Conservation (phyloP, 257 asterid genomes). For the Schizonepeta tenuifolia region DNA sequence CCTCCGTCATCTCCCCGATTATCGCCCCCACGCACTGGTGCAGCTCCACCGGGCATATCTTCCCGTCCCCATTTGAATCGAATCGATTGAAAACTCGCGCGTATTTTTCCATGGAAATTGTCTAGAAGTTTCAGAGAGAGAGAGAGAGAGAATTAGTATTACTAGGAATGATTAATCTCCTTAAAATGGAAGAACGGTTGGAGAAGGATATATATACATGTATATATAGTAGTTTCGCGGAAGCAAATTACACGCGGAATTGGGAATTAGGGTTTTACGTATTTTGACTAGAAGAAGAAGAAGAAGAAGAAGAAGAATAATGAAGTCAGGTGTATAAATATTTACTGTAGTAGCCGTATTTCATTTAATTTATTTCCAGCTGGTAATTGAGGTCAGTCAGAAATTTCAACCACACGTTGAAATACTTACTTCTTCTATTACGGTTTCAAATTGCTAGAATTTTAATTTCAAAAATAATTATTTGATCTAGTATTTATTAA, state of each 20-base stretch:
- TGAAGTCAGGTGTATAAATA: neutral
- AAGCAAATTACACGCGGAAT: constrained; percentile 5
- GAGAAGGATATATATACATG: neutral
- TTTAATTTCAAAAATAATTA: no score
- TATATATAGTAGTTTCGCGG: neutral
- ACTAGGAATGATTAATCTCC: neutral
- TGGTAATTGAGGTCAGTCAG: neutral
- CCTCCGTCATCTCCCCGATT: constrained; percentile 44
- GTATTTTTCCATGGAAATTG: constrained; percentile 40
- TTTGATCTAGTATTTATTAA: no score
- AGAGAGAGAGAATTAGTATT: neutral
- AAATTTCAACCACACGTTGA: neutral
- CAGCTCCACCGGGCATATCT: constrained; percentile 45
- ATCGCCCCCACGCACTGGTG: constrained; percentile 37
- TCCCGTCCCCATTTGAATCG: constrained; percentile 52
- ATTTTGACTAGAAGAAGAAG: neutral
- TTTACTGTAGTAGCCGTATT: no score
- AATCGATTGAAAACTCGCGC: constrained; percentile 45
- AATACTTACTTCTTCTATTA: neutral
- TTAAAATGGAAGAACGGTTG: neutral
- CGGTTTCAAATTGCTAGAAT: neutral
- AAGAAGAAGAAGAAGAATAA: neutral
- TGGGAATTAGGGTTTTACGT: neutral
- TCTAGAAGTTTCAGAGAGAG: neutral
- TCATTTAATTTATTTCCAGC: neutral